Evolutionary conservation across 176 grass and related monocot genomes (phyloP).

Genomic region (Hordeum marinum): DNA sequence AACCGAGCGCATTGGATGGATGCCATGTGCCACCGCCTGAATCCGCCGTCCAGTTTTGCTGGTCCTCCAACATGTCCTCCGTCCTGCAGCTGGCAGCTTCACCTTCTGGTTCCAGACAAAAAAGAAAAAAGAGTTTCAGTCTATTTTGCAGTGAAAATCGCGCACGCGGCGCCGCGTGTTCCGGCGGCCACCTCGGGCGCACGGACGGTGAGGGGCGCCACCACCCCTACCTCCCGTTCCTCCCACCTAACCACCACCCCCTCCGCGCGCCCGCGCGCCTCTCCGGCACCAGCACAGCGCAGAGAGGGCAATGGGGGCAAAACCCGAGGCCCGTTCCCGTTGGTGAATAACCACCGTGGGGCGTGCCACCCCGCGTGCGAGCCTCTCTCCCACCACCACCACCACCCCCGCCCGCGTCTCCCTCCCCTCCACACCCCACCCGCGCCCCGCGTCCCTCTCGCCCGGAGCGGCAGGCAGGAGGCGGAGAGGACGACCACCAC

Average conservation of each 20-base stretch:
- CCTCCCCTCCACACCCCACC: background rate
- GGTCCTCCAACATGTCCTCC: too few species aligned
- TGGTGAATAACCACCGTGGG: conserved; percentile 37
- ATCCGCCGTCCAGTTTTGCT: too few species aligned
- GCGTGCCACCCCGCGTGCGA: conserved; percentile 26
- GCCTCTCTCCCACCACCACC: conserved; percentile 17
- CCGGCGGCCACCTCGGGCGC: conserved; percentile 1
- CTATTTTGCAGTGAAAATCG: background rate
- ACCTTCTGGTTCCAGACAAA: too few species aligned
- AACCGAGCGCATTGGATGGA: too few species aligned
- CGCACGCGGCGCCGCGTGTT: background rate
- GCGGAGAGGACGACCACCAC: conserved; percentile 4
- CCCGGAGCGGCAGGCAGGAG: conserved; percentile 2
- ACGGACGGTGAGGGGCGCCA: background rate
- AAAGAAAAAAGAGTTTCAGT: too few species aligned
- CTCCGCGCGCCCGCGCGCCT: background rate
- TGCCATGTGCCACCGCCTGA: too few species aligned
- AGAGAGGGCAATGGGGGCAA: background rate
- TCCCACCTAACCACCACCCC: background rate
- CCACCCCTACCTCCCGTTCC: background rate
- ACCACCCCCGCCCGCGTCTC: background rate
- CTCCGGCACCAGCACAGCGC: background rate
- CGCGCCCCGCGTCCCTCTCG: background rate
- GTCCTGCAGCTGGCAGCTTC: too few species aligned
- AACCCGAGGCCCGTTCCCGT: conserved; percentile 4